Evolutionary conservation across 306 rosid species (phyloP), one percentile per base, ranked within the genome.

Genomic region (Lotus japonicus): DNA sequence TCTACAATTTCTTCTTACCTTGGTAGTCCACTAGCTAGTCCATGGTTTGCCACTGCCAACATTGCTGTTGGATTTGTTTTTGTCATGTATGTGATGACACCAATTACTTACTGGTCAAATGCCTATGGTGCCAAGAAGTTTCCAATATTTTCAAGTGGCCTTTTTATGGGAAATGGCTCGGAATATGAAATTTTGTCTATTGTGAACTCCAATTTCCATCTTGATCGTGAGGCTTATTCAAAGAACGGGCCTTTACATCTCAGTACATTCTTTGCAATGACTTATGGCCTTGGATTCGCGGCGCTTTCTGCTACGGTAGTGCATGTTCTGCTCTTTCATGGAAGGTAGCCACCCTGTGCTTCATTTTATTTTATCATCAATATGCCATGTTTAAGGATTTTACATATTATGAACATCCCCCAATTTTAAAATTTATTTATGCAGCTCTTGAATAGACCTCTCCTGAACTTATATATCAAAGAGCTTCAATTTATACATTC

Each of bases 221-320:
- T 91, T 43, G 97, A 88, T 54, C 89, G 78, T 9, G 9, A 14
- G 3, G 77, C 77, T 19, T 91, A 86, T 77, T 15, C 74, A 0
- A 61, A 72, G 68, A 65, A 16, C 0, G 97, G 97, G 9, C 76
- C 87, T 16, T 50, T 88, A 35, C 82, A 88, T 80, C 74, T 91
- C 66, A 91, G 95, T 61, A 86, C 95, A 12, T 88, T 91, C 81
- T 91, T 91, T 62, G 87, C 95, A 21, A 79, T 88, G 86, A 84
- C 90, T 13, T 77, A 77, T 72, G 97, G 97, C 35, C 80, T 88
- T 46, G 95, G 95, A 61, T 88, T 91, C 16, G 92, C 95, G 4
- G 68, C 95, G 5, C 89, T 91, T 69, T 50, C 95, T 28, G 89
- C 97, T 63, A 91, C 95, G 4, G 7, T 91, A 48, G 62, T 91